Base-by-base conservation (phyloP, 1,284 basidiomycete genomes). In the Apiotrichum akiyoshidainum region DNA sequence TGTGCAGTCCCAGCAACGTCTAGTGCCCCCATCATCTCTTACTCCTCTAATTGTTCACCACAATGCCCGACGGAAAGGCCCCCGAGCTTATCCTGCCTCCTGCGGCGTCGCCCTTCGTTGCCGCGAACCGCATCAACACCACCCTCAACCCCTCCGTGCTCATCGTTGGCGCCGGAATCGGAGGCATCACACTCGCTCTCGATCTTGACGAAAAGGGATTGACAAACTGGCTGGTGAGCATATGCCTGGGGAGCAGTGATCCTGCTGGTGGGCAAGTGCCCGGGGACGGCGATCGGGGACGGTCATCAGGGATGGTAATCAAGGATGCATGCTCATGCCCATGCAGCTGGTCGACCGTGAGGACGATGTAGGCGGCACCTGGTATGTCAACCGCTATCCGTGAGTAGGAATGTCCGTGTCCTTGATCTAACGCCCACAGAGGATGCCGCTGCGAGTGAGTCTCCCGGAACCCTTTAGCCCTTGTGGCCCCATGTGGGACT, bases 181-280 rank as follows among this genome's bases (percentile, higher is more conserved):
- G 57, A 19, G 60, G 57, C 16, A 59, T 62, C 57, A 50, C 51
- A 31, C 40, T 62, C 21, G 60, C 54, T 13, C 54, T 62, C 34
- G 60, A 62, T 22, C 57, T 62, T 34, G 60, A 62, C 33, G 40
- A 46, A 39, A 39, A 37, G 31, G 54, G 54, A 7, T 34, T 62
- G 37, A 55, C 60, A 17, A 62, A 62, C 60, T 62, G 60, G 60
- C 45, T 52, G 21, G 59, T 60, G 37, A 10, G 57, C 46, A n/a
- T 4, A 19, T 22, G n/a, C 5, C 11, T 17, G 13, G 7, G 14
- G 26, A 31, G 26, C 26, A 7, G 26, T 3, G 26, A 31, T 31
- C 26, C 26, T 31, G 26, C 26, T 3, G 26, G 26, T 31, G 26
- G 26, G 26, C 26, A 31, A 31, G 26, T 31, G 7, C 26, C 26